These are phyloP conservation scores for Fraxinus floribunda DNA, from an alignment of 305 asterid species.

Conservation along the genomic window DNA sequence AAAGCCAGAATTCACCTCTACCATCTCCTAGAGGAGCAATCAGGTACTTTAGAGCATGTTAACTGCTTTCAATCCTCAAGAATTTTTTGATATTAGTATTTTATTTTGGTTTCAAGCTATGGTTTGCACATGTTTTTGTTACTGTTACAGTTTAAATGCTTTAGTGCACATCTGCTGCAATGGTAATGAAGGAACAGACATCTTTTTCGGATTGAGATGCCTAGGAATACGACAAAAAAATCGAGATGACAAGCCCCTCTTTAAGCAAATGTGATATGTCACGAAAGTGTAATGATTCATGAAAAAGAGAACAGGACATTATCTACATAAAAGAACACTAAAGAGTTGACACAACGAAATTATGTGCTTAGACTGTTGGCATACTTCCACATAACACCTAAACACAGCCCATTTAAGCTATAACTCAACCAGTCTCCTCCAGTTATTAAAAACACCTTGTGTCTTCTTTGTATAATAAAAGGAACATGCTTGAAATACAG, in stretches of 20 bases:
- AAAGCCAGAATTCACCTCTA: conserved; percentile 46
- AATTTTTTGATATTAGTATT: conserved; percentile 1
- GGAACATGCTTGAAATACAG: background rate
- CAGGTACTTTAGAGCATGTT: conserved; percentile 39
- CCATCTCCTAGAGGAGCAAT: conserved; percentile 51
- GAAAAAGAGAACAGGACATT: conserved; percentile 1
- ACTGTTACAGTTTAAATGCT: conserved; percentile 7
- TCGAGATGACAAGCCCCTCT: background rate
- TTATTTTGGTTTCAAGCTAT: background rate
- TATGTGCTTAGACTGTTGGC: background rate
- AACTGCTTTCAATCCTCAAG: conserved; percentile 11
- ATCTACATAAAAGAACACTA: background rate
- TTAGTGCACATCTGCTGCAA: conserved; percentile 6
- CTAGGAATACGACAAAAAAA: conserved; percentile 1
- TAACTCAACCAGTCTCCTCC: background rate
- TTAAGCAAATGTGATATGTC: background rate
- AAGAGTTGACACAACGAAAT: background rate
- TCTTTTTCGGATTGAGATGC: conserved; percentile 16
- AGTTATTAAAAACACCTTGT: conserved; percentile 1
- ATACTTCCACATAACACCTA: background rate
- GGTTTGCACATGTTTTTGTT: conserved; percentile 18
- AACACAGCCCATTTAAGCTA: background rate
- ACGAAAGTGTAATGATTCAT: background rate
- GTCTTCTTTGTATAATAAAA: conserved; percentile 7
- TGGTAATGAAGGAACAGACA: background rate